Percentiles rank a stretch among this genome's conserved stretches.
Conservation (phyloP, 805 yeast genomes). For the Ogataea pini region DNA sequence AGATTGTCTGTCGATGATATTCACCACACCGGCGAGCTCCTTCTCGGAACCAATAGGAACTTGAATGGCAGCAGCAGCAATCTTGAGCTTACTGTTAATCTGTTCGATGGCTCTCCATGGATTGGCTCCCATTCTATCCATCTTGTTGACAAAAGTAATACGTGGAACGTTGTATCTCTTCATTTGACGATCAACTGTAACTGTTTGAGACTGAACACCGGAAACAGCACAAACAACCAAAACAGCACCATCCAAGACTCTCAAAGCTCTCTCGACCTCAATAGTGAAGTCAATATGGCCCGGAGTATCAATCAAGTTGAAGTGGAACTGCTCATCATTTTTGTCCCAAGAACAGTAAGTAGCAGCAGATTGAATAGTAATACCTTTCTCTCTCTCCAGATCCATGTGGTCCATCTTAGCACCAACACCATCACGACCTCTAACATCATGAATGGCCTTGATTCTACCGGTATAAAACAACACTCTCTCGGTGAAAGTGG, state of each 20-base stretch:
- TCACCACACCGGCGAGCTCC: slow-evolving; percentile 83
- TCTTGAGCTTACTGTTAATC: slow-evolving; percentile 80
- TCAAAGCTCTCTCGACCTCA: slow-evolving; percentile 97
- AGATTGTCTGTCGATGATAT: slow-evolving; percentile 84
- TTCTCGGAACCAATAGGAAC: slow-evolving; percentile 96
- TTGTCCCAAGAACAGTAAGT: slow-evolving; percentile 97
- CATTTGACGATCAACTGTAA: slow-evolving; percentile 99
- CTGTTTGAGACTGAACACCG: slow-evolving; percentile 98
- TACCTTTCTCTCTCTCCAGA: slow-evolving; percentile 96
- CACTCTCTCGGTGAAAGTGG: slow-evolving; percentile 97
- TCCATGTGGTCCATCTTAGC: slow-evolving; percentile 99
- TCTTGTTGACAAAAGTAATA: slow-evolving; percentile 92
- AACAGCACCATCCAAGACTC: slow-evolving; percentile 98
- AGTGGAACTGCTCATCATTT: slow-evolving; percentile 67
- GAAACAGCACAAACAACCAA: slow-evolving; percentile 97
- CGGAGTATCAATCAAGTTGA: slow-evolving; percentile 96
- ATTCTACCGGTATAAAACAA: slow-evolving; percentile 95
- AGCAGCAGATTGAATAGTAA: slow-evolving; percentile 98
- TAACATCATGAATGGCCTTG: slow-evolving; percentile 92
- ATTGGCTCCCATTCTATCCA: slow-evolving; percentile 99
- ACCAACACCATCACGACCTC: slow-evolving; percentile 97
- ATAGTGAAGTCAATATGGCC: slow-evolving; percentile 99
- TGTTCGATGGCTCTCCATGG: slow-evolving; percentile 96
- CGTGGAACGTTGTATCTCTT: slow-evolving; percentile 97
- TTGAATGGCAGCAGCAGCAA: slow-evolving; percentile 96